These are phyloP conservation scores for Skeletonema marinoi DNA, from an alignment of 108 stramenopile genomes.

Conservation along the genomic window DNA sequence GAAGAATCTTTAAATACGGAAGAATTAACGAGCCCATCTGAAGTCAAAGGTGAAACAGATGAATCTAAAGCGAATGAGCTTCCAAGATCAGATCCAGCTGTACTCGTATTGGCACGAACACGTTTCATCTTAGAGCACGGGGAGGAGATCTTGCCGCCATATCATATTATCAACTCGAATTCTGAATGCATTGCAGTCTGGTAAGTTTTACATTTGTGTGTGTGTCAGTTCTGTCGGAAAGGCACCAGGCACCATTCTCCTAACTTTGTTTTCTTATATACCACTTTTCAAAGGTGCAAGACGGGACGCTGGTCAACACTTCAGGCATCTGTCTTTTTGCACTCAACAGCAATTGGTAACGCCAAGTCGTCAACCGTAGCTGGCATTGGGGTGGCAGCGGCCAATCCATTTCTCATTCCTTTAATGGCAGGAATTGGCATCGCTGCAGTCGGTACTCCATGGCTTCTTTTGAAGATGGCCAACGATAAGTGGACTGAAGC, in stretches of 20 bases:
- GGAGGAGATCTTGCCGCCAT: slow-evolving; percentile 55
- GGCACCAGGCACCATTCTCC: neutral
- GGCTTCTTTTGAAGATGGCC: slow-evolving; percentile 36
- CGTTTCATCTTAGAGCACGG: slow-evolving; percentile 53
- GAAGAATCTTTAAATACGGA: neutral
- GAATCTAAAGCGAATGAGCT: slow-evolving; percentile 10
- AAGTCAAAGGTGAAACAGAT: neutral
- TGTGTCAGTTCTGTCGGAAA: neutral
- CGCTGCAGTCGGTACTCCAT: slow-evolving; percentile 46
- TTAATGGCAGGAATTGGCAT: slow-evolving; percentile 30
- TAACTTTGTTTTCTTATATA: neutral
- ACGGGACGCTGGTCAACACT: slow-evolving; percentile 48
- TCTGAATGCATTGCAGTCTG: slow-evolving; percentile 87
- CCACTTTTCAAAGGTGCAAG: slow-evolving; percentile 28
- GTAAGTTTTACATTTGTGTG: slow-evolving; percentile 11
- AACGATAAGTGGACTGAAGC: slow-evolving; percentile 67
- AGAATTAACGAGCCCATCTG: neutral
- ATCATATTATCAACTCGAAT: slow-evolving; percentile 75
- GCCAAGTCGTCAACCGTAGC: slow-evolving; percentile 41
- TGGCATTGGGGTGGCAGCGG: slow-evolving; percentile 34
- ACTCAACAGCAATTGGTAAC: slow-evolving; percentile 55
- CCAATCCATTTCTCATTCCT: slow-evolving; percentile 43
- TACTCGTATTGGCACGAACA: slow-evolving; percentile 53
- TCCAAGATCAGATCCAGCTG: slow-evolving; percentile 52
- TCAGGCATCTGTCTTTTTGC: slow-evolving; percentile 51